phyloP scores from a whole-genome alignment of 2,329 filamentous ascomycete genomes.

The Pezicula carpinea region DNA sequence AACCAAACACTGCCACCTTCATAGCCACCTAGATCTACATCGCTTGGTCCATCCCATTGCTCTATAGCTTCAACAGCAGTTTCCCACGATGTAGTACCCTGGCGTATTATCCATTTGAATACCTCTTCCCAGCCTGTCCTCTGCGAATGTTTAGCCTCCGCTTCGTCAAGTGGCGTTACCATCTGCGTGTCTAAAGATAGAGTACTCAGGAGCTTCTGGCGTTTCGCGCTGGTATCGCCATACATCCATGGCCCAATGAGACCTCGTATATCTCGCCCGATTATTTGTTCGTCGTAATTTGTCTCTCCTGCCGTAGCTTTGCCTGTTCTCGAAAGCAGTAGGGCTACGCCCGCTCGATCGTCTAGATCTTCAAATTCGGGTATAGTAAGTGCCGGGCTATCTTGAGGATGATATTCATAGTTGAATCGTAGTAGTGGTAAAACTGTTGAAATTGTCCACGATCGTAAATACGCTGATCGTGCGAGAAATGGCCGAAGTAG shows the following conservation, averaged over 20 bases:
- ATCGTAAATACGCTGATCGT: conserved; percentile 54
- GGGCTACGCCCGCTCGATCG: conserved; percentile 52
- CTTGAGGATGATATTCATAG: conserved; percentile 60
- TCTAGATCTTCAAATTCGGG: conserved; percentile 58
- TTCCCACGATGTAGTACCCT: conserved; percentile 55
- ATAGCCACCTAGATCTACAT: conserved; percentile 63
- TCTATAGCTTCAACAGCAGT: conserved; percentile 60
- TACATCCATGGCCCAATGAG: conserved; percentile 72
- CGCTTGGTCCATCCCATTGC: conserved; percentile 69
- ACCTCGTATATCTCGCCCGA: conserved; percentile 62
- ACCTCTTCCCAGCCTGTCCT: conserved; percentile 65
- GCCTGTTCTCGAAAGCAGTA: conserved; percentile 56
- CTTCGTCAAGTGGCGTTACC: conserved; percentile 19
- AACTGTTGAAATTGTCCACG: conserved; percentile 65
- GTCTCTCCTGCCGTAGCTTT: conserved; percentile 21
- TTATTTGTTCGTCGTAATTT: conserved; percentile 23
- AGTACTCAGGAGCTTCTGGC: conserved; percentile 30
- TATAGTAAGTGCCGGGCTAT: conserved; percentile 44
- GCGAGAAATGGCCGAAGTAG: conserved; percentile 65
- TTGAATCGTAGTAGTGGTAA: conserved; percentile 66
- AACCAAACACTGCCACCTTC: conserved; percentile 48
- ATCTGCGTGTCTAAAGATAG: conserved; percentile 11
- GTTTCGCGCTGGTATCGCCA: conserved; percentile 55
- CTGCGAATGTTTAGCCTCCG: conserved; percentile 24
- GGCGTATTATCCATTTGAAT: conserved; percentile 60